Evolutionary conservation across 495 filamentous ascomycete species (phyloP).

Genomic region (Tuber microsphaerosporum): DNA sequence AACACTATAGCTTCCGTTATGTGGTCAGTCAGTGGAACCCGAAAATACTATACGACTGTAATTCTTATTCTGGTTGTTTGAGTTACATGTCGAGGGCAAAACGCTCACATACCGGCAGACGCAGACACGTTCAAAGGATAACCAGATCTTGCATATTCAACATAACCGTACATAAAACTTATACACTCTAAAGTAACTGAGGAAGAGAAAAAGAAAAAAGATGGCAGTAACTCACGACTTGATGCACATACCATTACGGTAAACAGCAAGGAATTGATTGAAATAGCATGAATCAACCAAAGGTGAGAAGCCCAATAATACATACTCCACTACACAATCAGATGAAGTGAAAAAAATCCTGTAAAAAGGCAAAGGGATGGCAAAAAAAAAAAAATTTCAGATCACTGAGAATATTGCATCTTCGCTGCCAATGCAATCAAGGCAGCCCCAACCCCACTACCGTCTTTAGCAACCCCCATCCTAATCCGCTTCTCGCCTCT

Average conservation of each 20-base stretch:
- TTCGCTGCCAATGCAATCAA: constrained; percentile 62
- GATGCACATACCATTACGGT: not conserved
- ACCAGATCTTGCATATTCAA: not conserved
- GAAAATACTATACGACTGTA: not conserved
- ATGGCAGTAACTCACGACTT: not conserved
- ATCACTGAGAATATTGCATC: constrained; percentile 4
- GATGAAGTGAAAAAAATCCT: not conserved
- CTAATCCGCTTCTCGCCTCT: constrained; percentile 70
- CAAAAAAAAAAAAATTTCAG: not conserved
- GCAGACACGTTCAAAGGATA: not conserved
- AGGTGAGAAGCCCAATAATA: not conserved
- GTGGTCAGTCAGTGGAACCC: not conserved
- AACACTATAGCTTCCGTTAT: not conserved
- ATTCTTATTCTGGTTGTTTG: not conserved
- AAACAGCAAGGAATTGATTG: not conserved
- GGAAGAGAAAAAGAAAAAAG: not conserved
- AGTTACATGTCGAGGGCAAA: not conserved
- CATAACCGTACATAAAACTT: not conserved
- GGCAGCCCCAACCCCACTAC: constrained; percentile 83
- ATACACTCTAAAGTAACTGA: not conserved
- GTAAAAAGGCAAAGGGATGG: not conserved
- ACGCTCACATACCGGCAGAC: not conserved
- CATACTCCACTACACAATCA: not conserved
- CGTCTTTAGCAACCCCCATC: constrained; percentile 92
- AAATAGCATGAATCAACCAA: not conserved